These are phyloP conservation scores for Wallemia hederae DNA, from an alignment of 1,284 basidiomycete genomes.

Conservation along the genomic window DNA sequence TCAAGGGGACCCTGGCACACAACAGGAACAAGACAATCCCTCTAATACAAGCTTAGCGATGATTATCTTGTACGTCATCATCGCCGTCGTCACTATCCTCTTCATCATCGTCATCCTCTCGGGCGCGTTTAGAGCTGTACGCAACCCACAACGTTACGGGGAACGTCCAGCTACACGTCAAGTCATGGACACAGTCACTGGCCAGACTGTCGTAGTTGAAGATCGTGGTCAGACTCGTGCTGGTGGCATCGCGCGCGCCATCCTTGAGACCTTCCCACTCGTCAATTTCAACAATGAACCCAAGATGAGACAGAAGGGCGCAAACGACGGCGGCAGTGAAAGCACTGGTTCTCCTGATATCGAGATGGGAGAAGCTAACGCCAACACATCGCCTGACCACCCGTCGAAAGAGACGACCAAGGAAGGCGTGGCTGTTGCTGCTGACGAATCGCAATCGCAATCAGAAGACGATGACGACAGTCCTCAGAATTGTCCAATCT, in stretches of 20 bases:
- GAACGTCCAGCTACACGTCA: constrained; percentile 25
- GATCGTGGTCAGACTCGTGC: constrained; percentile 34
- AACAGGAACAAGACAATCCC: not conserved
- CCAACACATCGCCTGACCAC: not conserved
- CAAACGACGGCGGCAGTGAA: too few species aligned
- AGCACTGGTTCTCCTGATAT: not conserved
- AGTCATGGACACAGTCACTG: constrained; percentile 14
- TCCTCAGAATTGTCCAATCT: constrained; percentile 56
- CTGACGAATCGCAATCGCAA: too few species aligned
- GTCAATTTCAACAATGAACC: constrained; percentile 37
- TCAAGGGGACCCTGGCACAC: not conserved
- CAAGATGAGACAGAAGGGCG: not conserved
- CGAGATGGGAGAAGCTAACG: not conserved
- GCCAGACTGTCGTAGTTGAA: constrained; percentile 17
- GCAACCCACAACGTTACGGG: constrained; percentile 73
- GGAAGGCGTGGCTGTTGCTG: too few species aligned
- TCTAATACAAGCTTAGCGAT: constrained; percentile 26
- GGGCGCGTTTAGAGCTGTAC: constrained; percentile 47
- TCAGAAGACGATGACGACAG: not conserved
- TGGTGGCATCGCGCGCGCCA: constrained; percentile 51
- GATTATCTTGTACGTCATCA: constrained; percentile 27
- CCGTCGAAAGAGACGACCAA: not conserved
- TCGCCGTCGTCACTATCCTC: constrained; percentile 39
- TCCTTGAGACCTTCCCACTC: constrained; percentile 74
- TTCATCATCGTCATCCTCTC: constrained; percentile 41